Evolutionary conservation across 352 stramenopile species (phyloP).

Genomic region (Pythium oligandrum): DNA sequence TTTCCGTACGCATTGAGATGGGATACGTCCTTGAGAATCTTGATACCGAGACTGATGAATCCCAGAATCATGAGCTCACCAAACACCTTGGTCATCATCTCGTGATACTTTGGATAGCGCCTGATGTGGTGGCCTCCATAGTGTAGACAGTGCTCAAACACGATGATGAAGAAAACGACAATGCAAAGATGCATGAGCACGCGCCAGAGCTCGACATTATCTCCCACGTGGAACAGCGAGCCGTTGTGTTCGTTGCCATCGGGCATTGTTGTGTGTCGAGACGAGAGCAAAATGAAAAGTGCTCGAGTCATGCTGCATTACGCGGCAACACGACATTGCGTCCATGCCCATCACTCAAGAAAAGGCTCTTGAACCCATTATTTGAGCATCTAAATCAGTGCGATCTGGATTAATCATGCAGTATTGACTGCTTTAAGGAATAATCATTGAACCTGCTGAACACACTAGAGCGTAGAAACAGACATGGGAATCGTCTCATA

Average conservation of each 20-base stretch:
- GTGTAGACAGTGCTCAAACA: constrained; percentile 45
- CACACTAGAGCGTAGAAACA: too few species aligned
- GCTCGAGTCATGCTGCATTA: too few species aligned
- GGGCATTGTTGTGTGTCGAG: constrained; percentile 4
- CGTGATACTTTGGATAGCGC: constrained; percentile 54
- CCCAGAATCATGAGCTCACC: constrained; percentile 27
- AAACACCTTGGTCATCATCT: constrained; percentile 62
- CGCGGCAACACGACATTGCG: too few species aligned
- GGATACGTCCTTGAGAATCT: constrained; percentile 23
- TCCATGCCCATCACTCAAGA: too few species aligned
- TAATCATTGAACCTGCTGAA: too few species aligned
- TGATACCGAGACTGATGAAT: constrained; percentile 33
- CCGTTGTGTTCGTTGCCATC: constrained; percentile 14
- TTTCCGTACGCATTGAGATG: constrained; percentile 12
- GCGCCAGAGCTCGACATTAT: constrained; percentile 52
- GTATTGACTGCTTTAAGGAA: too few species aligned
- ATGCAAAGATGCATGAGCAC: constrained; percentile 42
- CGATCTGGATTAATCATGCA: too few species aligned
- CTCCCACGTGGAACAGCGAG: constrained; percentile 53
- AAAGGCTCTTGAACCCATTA: too few species aligned
- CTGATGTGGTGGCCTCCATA: constrained; percentile 42
- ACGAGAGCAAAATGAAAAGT: too few species aligned
- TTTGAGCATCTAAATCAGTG: too few species aligned
- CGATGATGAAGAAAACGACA: constrained; percentile 41
- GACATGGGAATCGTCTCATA: too few species aligned